phyloP scores from a whole-genome alignment of 208 protist genomes.

The Trypanosoma avium region DNA sequence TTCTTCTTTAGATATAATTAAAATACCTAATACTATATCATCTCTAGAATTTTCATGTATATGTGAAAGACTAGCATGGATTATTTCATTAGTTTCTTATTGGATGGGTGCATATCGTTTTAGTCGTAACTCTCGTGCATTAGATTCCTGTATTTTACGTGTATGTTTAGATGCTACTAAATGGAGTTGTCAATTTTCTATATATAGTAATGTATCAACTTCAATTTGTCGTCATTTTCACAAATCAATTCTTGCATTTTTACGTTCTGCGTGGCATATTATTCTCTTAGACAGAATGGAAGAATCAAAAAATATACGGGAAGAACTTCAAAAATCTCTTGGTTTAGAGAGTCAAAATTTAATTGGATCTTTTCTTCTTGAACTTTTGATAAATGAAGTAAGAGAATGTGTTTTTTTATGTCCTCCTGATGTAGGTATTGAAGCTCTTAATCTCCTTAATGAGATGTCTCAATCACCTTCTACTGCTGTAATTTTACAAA shows the following conservation, averaged over 20 bases:
- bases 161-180: constrained; percentile 19
- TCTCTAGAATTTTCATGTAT: constrained; percentile 9
- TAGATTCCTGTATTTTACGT: constrained; percentile 11
- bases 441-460: constrained; percentile 24
- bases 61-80: constrained; percentile 25
- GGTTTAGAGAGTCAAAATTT: constrained; percentile 7
- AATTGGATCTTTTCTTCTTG: constrained; percentile 5
- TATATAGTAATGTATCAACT: background rate
- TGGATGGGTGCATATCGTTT: constrained; percentile 21
- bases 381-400: constrained; percentile 23
- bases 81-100: constrained; percentile 22
- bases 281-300: constrained; percentile 16
- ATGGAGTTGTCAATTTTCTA: constrained; percentile 7
- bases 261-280: constrained; percentile 21
- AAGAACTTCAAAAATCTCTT: constrained; percentile 7
- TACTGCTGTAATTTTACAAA: constrained; percentile 16
- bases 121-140: constrained; percentile 2
- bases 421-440: constrained; percentile 12
- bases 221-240: constrained; percentile 22
- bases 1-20: constrained; percentile 4
- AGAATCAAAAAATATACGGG: constrained; percentile 15
- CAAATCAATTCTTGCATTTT: constrained; percentile 18
- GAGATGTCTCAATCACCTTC: constrained; percentile 26
- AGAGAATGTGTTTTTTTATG: constrained; percentile 20
- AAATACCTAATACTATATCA: background rate